phyloP scores from a whole-genome alignment of 306 rosid species.

The Medicago arabica region DNA sequence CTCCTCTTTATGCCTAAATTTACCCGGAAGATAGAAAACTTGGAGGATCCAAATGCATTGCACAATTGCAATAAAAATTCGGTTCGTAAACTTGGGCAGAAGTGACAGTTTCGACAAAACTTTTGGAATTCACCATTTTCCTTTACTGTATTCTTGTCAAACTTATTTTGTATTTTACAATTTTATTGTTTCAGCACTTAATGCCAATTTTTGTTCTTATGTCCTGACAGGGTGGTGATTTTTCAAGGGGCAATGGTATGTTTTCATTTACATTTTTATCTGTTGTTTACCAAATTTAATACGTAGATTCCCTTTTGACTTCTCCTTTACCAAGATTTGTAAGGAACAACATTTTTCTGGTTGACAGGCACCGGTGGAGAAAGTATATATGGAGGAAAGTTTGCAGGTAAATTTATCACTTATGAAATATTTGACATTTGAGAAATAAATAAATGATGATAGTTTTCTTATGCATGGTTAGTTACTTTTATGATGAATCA shows the following conservation, averaged over 20 bases:
- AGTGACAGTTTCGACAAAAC: conserved; percentile 6
- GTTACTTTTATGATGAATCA: conserved; percentile 36
- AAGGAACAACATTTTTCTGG: conserved; percentile 54
- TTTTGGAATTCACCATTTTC: conserved; percentile 14
- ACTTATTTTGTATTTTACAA: not conserved
- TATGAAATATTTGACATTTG: conserved; percentile 27
- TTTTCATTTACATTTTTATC: conserved; percentile 35
- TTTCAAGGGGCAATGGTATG: conserved; percentile 92
- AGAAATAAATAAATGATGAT: conserved; percentile 1
- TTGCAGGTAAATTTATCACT: conserved; percentile 67
- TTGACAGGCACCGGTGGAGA: conserved; percentile 97
- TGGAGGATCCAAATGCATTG: not conserved
- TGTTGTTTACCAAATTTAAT: conserved; percentile 37
- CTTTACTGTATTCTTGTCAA: conserved; percentile 6
- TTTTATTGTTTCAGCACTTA: conserved; percentile 28
- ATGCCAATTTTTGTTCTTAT: conserved; percentile 32
- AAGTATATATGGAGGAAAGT: conserved; percentile 95
- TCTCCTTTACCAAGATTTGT: conserved; percentile 45
- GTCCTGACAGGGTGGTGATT: conserved; percentile 91
- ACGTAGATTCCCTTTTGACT: conserved; percentile 40
- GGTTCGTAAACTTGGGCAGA: conserved; percentile 29
- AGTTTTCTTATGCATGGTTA: conserved; percentile 15
- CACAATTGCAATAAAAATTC: not conserved
- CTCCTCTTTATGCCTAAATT: too few species aligned
- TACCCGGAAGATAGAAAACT: too few species aligned